Conservation (phyloP, 2,329 filamentous ascomycete genomes). For the Aspergillus viridinutans region DNA sequence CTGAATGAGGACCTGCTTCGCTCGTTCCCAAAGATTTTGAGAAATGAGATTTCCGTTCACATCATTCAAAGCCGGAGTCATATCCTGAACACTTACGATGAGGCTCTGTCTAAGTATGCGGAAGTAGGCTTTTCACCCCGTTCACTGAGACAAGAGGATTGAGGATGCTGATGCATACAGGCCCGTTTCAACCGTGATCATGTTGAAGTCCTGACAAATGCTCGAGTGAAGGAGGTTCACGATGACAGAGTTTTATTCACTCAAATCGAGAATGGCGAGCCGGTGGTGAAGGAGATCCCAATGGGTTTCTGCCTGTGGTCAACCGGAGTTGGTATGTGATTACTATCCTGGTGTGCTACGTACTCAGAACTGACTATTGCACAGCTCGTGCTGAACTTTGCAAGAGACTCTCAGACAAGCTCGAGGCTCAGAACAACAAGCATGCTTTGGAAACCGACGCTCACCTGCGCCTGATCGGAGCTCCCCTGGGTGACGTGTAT, state of each 20-base stretch:
- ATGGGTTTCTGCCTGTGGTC: slow-evolving; percentile 98
- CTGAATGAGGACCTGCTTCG: slow-evolving; percentile 86
- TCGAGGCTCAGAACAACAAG: slow-evolving; percentile 76
- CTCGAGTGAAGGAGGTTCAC: slow-evolving; percentile 84
- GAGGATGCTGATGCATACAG: slow-evolving; percentile 22
- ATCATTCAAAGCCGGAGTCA: slow-evolving; percentile 92
- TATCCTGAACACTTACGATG: slow-evolving; percentile 97
- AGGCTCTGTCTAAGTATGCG: slow-evolving; percentile 86
- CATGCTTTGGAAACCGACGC: slow-evolving; percentile 93
- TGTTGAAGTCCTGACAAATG: slow-evolving; percentile 87
- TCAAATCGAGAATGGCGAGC: slow-evolving; percentile 71
- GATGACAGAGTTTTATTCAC: slow-evolving; percentile 83
- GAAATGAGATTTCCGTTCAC: slow-evolving; percentile 97
- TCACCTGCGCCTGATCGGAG: slow-evolving; percentile 82
- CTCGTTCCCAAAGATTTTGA: slow-evolving; percentile 81
- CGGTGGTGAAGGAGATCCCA: slow-evolving; percentile 86
- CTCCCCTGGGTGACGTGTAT: slow-evolving; percentile 91
- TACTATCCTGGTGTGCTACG: not conserved
- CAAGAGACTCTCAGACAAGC: slow-evolving; percentile 69
- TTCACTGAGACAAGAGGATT: not conserved
- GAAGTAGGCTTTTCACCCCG: slow-evolving; percentile 49
- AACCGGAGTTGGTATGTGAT: slow-evolving; percentile 66
- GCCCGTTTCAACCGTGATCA: slow-evolving; percentile 85
- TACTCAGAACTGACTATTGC: slow-evolving; percentile 3
- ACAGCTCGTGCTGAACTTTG: slow-evolving; percentile 72